Conservation (phyloP, 192 early-diverging fungal species). For the Backusella westeae region DNA sequence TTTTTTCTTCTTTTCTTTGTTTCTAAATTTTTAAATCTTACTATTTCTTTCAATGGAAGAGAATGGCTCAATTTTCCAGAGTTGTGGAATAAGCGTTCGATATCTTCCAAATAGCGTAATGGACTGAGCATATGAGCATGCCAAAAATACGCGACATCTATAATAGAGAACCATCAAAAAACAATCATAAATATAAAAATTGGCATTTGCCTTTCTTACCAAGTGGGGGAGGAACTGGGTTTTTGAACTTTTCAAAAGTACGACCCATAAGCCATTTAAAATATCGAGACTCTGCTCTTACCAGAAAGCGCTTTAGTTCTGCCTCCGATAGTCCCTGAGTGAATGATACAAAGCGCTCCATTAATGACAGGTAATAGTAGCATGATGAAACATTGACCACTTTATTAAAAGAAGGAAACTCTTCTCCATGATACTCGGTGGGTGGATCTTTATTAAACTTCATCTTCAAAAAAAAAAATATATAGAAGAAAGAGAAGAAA, state of each 20-base stretch:
- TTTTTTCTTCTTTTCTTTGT: not conserved
- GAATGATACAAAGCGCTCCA: not conserved
- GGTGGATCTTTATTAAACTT: not conserved
- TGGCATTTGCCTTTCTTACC: not conserved
- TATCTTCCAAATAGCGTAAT: not conserved
- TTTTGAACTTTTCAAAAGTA: not conserved
- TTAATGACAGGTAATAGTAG: not conserved
- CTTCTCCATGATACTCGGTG: not conserved
- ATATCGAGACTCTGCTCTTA: not conserved
- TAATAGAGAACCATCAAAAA: not conserved
- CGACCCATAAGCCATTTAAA: conserved; percentile 3
- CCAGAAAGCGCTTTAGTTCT: not conserved
- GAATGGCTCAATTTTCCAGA: not conserved
- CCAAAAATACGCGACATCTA: not conserved
- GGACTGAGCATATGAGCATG: conserved; percentile 1
- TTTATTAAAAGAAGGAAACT: not conserved
- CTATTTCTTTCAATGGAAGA: not conserved
- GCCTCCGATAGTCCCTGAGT: not conserved
- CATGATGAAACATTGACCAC: not conserved
- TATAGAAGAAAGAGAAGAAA: not conserved
- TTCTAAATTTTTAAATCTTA: not conserved
- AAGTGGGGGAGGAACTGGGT: not conserved
- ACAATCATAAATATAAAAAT: not conserved
- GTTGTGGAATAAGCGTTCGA: not conserved
- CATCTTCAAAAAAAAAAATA: not conserved